Evolutionary conservation across 768 basidiomycete genomes (phyloP).

Genomic region (Wakefieldia striispora): DNA sequence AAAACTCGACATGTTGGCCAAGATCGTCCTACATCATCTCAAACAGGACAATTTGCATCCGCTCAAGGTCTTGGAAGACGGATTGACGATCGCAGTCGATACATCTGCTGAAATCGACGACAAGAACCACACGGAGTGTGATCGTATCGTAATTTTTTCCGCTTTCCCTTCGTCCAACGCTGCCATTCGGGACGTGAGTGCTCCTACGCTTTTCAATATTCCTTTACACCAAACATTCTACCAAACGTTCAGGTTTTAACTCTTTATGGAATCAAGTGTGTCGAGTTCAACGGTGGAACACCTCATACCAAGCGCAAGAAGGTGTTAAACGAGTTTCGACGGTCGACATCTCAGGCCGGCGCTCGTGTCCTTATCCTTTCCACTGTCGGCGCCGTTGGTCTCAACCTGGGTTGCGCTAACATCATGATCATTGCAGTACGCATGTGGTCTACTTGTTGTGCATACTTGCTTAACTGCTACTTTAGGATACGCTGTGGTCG

Average conservation of each 20-base stretch:
- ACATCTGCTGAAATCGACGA: not conserved
- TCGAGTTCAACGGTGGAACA: constrained; percentile 3
- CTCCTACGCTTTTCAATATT: not conserved
- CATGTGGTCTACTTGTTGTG: not conserved
- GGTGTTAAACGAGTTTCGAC: not conserved
- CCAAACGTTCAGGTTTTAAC: not conserved
- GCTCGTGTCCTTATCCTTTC: not conserved
- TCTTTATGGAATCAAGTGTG: constrained; percentile 3
- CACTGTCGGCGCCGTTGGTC: not conserved
- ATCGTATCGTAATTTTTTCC: not conserved
- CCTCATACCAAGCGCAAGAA: not conserved
- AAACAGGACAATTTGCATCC: not conserved
- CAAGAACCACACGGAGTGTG: not conserved
- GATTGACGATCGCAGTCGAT: not conserved
- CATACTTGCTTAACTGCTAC: not conserved
- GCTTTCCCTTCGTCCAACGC: not conserved
- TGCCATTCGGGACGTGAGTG: not conserved
- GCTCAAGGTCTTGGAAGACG: not conserved
- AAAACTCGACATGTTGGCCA: not conserved
- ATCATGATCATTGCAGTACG: not conserved
- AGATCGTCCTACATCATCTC: not conserved
- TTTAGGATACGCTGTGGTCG: constrained; percentile 1
- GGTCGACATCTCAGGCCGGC: not conserved
- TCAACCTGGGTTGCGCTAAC: not conserved
- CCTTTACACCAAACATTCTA: too few relatives aligned